Evolutionary conservation across 73 alveolate genomes (phyloP).

Genomic region (Effrenium voratum): DNA sequence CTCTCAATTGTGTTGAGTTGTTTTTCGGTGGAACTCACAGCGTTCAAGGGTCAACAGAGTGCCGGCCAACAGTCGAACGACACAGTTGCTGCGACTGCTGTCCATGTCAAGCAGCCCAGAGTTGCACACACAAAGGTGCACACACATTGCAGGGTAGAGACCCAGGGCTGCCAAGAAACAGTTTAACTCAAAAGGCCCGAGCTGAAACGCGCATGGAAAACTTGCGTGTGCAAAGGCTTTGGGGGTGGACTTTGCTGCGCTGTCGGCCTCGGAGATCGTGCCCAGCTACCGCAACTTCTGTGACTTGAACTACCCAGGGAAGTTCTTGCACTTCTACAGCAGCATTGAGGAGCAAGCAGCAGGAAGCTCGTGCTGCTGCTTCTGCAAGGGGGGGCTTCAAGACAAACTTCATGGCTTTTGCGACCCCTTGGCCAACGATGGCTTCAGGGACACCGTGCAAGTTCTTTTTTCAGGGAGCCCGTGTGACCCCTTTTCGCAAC

Average conservation of each 20-base stretch:
- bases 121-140: background rate
- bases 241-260: background rate
- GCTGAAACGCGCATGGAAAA: background rate
- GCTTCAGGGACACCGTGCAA: background rate
- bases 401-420: background rate
- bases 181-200: background rate
- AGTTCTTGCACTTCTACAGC: background rate
- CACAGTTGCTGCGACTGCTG: no score
- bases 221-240: background rate
- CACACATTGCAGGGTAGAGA: background rate
- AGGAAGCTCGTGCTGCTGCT: background rate
- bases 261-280: background rate
- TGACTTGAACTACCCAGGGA: background rate
- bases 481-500: slow-evolving; percentile 6
- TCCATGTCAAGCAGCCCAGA: no score
- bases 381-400: background rate
- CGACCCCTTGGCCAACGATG: background rate
- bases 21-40: no score
- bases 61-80: no score
- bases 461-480: background rate
- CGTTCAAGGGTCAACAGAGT: no score
- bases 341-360: background rate
- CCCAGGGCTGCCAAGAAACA: background rate
- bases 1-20: no score
- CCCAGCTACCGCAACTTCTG: background rate